Base-by-base conservation (phyloP, 768 basidiomycete genomes). In the Phanerodontia chrysosporium region DNA sequence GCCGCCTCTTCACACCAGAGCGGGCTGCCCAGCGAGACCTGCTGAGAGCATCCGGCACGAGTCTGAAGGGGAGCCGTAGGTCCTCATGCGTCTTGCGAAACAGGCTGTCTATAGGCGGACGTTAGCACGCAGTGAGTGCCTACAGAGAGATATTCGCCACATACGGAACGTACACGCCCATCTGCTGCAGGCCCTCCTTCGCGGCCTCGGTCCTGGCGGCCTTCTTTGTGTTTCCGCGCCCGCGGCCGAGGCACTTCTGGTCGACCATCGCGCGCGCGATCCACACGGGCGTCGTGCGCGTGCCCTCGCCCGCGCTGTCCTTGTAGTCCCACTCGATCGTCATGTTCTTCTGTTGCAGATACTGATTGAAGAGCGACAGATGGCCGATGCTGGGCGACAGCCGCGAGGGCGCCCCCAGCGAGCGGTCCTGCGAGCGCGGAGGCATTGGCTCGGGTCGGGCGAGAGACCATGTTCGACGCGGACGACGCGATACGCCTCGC, bases 161-260 rank as follows among this genome's bases (percentile, higher is more conserved):
- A 44, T 55, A 77, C 79, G 73, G 67, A 78, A 83, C 82, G 44
- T 74, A 61, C 49, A 89, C 76, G 1, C 83, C 86, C 69, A 92
- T 63, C 58, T 73, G 79, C 66, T 75, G 70, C 61, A 92, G 75
- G 2, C 88, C 90, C 63, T 83, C 75, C 70, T 89, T 91, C 29
- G 90, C 90, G 4, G 90, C 90, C 67, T 90, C 90, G 66, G 91
- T 90, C 67, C 86, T 79, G 1, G 90, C 90, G 1, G 82, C 80
- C 69, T 86, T 89, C 80, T 92, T 93, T 44, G 88, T 91, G 62
- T 80, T 82, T 10, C 89, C 90, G 56, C 74, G 78, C 1, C 90
- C 90, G 13, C 68, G 68, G 4, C 89, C 90, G 72, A 79, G 78
- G 49, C 78, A 73, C 55, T 81, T 75, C 2, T 83, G 83, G 46